These are phyloP conservation scores for Verticillium nonalfalfae DNA, from an alignment of 2,329 filamentous ascomycete genomes.

Conservation along the genomic window DNA sequence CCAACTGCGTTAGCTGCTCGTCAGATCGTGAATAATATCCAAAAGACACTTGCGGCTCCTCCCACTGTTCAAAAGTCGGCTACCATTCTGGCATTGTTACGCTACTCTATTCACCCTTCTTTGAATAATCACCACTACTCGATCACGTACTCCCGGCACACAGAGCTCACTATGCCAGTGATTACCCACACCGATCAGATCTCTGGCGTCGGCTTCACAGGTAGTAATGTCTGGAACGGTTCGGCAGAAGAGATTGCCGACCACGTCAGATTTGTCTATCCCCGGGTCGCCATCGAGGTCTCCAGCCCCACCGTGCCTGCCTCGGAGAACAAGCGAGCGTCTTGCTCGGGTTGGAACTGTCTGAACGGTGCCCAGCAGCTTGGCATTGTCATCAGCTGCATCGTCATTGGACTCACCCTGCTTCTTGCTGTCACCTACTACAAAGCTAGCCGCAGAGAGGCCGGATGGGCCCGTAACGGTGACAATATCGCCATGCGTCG, in stretches of 20 bases:
- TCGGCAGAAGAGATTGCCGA: background rate
- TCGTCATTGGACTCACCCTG: constrained; percentile 20
- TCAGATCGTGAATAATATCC: too few species aligned
- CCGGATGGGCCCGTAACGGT: background rate
- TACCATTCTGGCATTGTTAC: too few species aligned
- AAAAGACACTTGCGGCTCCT: too few species aligned
- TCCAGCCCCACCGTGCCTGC: background rate
- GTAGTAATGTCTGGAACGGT: background rate
- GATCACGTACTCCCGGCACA: background rate
- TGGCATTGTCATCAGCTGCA: constrained; percentile 30
- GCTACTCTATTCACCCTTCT: background rate
- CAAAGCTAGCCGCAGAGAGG: constrained; percentile 8
- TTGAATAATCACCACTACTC: background rate
- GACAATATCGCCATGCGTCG: constrained; percentile 1
- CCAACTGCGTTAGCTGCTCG: too few species aligned
- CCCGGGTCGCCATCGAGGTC: background rate
- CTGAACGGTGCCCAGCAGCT: constrained; percentile 27
- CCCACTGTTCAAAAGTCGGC: too few species aligned
- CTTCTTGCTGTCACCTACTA: constrained; percentile 26
- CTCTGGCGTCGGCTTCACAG: background rate
- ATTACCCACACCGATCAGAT: background rate
- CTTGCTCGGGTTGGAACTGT: constrained; percentile 29
- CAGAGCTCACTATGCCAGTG: background rate
- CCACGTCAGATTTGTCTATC: background rate
- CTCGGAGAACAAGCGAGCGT: background rate